phyloP scores from a whole-genome alignment of 352 stramenopile genomes.

The Globisporangium takayamanum region DNA sequence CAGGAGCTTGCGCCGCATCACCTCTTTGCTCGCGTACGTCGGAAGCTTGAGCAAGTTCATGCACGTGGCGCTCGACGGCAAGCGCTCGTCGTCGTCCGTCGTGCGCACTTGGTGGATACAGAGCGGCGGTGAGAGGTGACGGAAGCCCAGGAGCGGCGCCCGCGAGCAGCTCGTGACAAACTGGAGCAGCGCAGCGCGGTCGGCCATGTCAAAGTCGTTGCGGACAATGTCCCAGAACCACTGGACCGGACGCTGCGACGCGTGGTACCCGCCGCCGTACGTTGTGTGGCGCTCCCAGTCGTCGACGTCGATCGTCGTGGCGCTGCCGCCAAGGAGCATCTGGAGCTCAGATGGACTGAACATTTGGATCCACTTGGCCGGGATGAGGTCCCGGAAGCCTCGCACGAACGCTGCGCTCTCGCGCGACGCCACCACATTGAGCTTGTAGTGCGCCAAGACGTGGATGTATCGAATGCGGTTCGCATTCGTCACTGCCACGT shows the following conservation, averaged over 20 bases:
- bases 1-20: constrained; percentile 93
- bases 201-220: constrained; percentile 68
- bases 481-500: constrained; percentile 86
- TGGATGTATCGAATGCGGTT: constrained; percentile 97
- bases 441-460: constrained; percentile 94
- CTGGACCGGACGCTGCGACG: constrained; percentile 54
- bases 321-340: constrained; percentile 84
- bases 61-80: constrained; percentile 90
- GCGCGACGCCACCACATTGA: constrained; percentile 83
- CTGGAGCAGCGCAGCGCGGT: constrained; percentile 89
- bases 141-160: constrained; percentile 93
- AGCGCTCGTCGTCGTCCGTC: constrained; percentile 59
- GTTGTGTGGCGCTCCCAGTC: constrained; percentile 91
- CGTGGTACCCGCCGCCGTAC: constrained; percentile 95
- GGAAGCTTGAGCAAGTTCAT: constrained; percentile 98
- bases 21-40: constrained; percentile 93
- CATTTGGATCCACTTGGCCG: constrained; percentile 72
- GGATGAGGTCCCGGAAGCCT: constrained; percentile 73
- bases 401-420: constrained; percentile 60
- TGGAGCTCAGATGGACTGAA: constrained; percentile 92
- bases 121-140: constrained; percentile 90
- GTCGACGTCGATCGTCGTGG: constrained; percentile 92
- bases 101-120: constrained; percentile 89
- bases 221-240: constrained; percentile 80
- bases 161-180: constrained; percentile 94